Base-by-base conservation (phyloP, 169 alveolate genomes). In the Plasmodium coatneyi region DNA sequence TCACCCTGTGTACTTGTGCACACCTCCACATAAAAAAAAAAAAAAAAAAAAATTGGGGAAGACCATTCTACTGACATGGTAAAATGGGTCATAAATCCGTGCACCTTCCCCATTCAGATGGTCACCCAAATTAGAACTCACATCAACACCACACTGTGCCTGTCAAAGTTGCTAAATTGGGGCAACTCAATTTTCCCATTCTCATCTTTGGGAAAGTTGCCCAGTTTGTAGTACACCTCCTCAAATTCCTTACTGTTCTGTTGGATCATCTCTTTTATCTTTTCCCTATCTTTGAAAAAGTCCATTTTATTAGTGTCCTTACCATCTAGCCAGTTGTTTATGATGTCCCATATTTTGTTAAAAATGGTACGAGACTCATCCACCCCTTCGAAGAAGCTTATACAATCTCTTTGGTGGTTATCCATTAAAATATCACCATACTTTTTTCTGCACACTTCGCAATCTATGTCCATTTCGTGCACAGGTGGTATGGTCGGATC, bases 381-480 rank as follows among this genome's bases (percentile, higher is more conserved):
- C 14, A 32, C 19, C 6, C 89, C 93, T 79, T 87, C 93, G 52
- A 87, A 87, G 82, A 78, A 79, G 22, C 80, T 54, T 78, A 87
- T 54, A 22, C 89, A 94, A 80, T 84, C 83, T 25, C 34, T 70
- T 19, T 74, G 80, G 10, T 66, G 74, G 12, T 70, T 32, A 43
- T 84, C 76, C 28, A 89, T 39, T n/a, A 71, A 25, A 54, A 91
- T 92, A 54, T 90, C 74, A 22, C 96, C 96, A 89, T 94, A 87
- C 52, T 79, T 79, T n/a, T 32, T 41, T 60, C 90, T 87, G 34
- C 89, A 87, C 14, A 87, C 60, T 9, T 87, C 89, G 49, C 93
- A 79, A 22, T 52, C 71, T 28, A 87, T 87, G 32, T 87, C 89
- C 71, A 87, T 78, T 36, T 87, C 90, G 46, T 87, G 82, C 30